Percentiles rank a stretch among this genome's conserved stretches.
phyloP scores from a whole-genome alignment of 2,329 filamentous ascomycete genomes.

The Akanthomyces muscarius region DNA sequence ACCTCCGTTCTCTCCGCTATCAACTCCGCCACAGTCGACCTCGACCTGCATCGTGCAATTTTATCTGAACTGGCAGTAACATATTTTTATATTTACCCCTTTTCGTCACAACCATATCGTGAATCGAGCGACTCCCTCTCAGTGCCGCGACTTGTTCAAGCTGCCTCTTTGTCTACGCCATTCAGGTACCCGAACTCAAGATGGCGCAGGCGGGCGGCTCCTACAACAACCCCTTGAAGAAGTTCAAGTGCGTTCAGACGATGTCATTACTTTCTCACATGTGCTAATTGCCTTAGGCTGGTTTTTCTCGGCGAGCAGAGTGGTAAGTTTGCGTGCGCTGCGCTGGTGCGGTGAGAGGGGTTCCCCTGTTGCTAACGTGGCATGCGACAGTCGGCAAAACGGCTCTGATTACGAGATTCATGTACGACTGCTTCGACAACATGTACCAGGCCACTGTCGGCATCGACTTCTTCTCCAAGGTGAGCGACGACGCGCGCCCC shows the following conservation, averaged over 20 bases:
- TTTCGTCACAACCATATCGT: background rate
- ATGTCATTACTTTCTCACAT: slow-evolving; percentile 10
- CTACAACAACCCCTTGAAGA: slow-evolving; percentile 99
- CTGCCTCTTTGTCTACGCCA: slow-evolving; percentile 12
- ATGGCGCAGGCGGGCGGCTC: slow-evolving; percentile 83
- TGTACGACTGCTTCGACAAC: slow-evolving; percentile 99
- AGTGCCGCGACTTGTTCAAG: slow-evolving; percentile 13
- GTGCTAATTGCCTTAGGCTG: slow-evolving; percentile 55
- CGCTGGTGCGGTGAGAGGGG: slow-evolving; percentile 17
- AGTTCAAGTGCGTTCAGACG: slow-evolving; percentile 76
- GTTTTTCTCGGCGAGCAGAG: slow-evolving; percentile 98
- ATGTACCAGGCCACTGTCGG: slow-evolving; percentile 99
- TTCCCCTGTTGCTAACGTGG: slow-evolving; percentile 23
- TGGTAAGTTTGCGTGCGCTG: slow-evolving; percentile 59
- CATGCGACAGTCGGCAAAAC: slow-evolving; percentile 81
- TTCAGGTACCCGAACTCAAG: slow-evolving; percentile 30
- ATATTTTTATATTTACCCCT: slow-evolving; percentile 25
- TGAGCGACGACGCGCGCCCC: slow-evolving; percentile 33
- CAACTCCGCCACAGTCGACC: slow-evolving; percentile 12
- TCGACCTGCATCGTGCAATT: slow-evolving; percentile 18
- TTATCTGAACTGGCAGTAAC: slow-evolving; percentile 22
- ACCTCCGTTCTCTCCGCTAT: slow-evolving; percentile 13
- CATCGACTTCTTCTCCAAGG: slow-evolving; percentile 99
- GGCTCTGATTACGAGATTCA: slow-evolving; percentile 96
- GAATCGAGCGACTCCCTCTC: background rate